Conservation (phyloP, 495 filamentous ascomycete species). For the Aspergillus indologenus region DNA sequence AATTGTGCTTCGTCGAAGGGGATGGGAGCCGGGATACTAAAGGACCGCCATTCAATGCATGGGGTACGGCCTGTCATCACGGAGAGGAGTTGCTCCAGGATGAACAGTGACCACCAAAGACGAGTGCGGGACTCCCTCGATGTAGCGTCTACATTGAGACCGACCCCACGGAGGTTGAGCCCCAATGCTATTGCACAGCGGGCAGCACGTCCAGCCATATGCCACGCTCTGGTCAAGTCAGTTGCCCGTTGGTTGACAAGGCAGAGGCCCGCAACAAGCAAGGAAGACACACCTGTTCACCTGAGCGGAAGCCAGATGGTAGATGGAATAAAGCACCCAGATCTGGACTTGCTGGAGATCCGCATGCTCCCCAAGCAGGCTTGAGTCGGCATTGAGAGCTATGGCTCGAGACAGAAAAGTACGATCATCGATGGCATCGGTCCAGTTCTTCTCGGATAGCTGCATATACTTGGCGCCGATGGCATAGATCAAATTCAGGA, state of each 20-base stretch:
- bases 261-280: neutral
- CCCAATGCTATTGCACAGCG: conserved; percentile 50
- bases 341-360: conserved; percentile 53
- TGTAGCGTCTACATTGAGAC: conserved; percentile 24
- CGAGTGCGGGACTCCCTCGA: conserved; percentile 38
- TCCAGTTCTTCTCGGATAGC: conserved; percentile 42
- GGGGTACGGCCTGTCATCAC: conserved; percentile 58
- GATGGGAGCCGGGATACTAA: conserved; percentile 46
- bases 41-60: conserved; percentile 45
- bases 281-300: conserved; percentile 45
- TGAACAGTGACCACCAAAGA: conserved; percentile 58
- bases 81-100: conserved; percentile 52
- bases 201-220: conserved; percentile 48
- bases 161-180: conserved; percentile 52
- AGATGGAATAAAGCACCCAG: conserved; percentile 48
- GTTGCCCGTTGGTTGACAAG: neutral
- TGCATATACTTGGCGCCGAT: conserved; percentile 54
- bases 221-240: conserved; percentile 46
- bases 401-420: neutral
- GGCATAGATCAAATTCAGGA: conserved; percentile 60
- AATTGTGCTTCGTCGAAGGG: conserved; percentile 49
- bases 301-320: conserved; percentile 51
- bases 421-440: conserved; percentile 17
- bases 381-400: conserved; percentile 21
- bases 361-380: conserved; percentile 39